Evolutionary conservation across 2,329 filamentous ascomycete genomes (phyloP).

Genomic region (Emmonsiellopsis sp.): DNA sequence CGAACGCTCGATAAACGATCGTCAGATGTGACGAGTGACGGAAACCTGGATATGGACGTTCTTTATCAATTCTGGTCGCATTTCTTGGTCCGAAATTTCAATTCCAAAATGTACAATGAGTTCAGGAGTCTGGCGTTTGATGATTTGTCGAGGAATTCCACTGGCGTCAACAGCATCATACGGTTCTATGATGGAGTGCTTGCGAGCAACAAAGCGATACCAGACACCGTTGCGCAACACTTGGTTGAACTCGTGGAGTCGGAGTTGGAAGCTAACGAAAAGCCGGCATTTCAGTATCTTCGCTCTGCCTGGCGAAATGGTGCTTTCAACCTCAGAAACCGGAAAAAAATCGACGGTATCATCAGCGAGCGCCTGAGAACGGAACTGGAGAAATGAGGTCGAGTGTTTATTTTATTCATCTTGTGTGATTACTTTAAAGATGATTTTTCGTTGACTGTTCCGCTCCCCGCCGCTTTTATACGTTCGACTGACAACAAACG

Average conservation of each 20-base stretch:
- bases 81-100: constrained; percentile 65
- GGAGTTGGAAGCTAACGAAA: constrained; percentile 33
- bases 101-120: constrained; percentile 65
- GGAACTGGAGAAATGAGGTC: constrained; percentile 40
- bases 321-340: constrained; percentile 46
- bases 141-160: constrained; percentile 48
- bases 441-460: background rate
- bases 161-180: constrained; percentile 55
- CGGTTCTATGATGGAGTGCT: constrained; percentile 56
- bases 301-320: constrained; percentile 47
- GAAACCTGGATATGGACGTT: constrained; percentile 45
- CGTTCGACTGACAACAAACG: background rate
- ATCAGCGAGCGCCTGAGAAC: constrained; percentile 44
- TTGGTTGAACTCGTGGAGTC: constrained; percentile 46
- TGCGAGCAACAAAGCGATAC: constrained; percentile 42
- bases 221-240: constrained; percentile 43
- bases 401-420: background rate
- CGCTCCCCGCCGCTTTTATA: background rate
- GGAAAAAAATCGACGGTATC: constrained; percentile 47
- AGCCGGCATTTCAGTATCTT: constrained; percentile 43
- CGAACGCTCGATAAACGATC: constrained; percentile 43
- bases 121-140: constrained; percentile 60
- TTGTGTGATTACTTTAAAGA: background rate
- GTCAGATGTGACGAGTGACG: constrained; percentile 28
- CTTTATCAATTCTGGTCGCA: constrained; percentile 69